Base-by-base conservation (phyloP, 2,329 filamentous ascomycete genomes). In the Nectriaceae sp. region DNA sequence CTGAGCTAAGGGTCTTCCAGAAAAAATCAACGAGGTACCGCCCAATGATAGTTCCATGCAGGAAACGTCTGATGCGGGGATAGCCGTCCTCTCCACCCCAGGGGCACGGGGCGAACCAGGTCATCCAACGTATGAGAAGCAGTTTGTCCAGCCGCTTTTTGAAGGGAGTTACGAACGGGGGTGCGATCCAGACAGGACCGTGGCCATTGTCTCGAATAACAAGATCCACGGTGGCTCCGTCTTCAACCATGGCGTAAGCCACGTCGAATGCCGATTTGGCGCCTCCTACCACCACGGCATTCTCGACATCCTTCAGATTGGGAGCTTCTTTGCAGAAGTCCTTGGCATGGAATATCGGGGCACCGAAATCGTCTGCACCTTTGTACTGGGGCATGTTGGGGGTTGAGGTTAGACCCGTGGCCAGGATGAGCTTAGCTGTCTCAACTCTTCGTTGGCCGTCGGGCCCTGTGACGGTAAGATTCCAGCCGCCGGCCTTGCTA, bases 71-170 rank as follows among this genome's bases (percentile, higher is more conserved):
- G 0, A 77, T 60, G n/a, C 63, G 65, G 5, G 75, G 70, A 40
- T 70, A 80, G 1, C 79, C 81, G 51, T 80, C 80, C 10, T 73
- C 76, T 3, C 70, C 67, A 2, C 81, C 83, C 81, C 83, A 89
- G 2, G 83, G 75, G 54, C 84, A 88, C 0, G 86, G 85, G 18
- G 75, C 81, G 61, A 89, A 79, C 78, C 82, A 88, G 0, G 78
- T 82, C 53, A 88, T 67, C 52, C 83, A 76, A 0, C 85, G 78
- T 1, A 78, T 60, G 26, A 10, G 10, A 0, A 64, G 44, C 0
- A 88, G 69, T 54, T 82, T 79, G 59, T 88, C 84, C 0, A 87
- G 67, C 66, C 77, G 78, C 39, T 74, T 75, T 62, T 82, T 82
- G 38, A 85, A 61, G 0, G 83, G 83, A 0, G 83, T 86, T 15